phyloP scores from a whole-genome alignment of 148 eudicot species.

The Mesembryanthemum crystallinum region DNA sequence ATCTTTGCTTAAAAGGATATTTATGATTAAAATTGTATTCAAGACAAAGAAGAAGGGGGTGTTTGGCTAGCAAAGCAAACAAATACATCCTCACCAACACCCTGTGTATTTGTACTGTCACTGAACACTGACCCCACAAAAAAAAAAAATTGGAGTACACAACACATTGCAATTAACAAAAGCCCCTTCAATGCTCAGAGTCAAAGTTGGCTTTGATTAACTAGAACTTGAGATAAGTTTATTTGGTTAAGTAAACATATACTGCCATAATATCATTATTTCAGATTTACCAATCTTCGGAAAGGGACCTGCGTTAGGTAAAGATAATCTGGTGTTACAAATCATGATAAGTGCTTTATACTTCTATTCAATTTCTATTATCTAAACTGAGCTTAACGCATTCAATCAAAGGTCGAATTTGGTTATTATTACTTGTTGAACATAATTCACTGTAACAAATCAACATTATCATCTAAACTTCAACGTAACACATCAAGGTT shows the following conservation, averaged over 20 bases:
- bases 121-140: too few relatives aligned
- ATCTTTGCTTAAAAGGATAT: slow-evolving; percentile 59
- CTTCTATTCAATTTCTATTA: not conserved
- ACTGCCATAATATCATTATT: not conserved
- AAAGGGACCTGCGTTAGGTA: slow-evolving; percentile 16
- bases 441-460: not conserved
- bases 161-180: not conserved
- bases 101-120: not conserved
- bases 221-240: not conserved
- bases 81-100: slow-evolving; percentile 16
- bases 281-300: not conserved
- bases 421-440: too few relatives aligned
- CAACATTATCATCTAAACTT: too few relatives aligned
- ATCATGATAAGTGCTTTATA: not conserved
- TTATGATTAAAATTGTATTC: slow-evolving; percentile 8
- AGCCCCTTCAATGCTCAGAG: not conserved
- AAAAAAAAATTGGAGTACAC: too few relatives aligned
- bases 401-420: not conserved
- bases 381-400: not conserved
- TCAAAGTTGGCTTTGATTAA: slow-evolving; percentile 4
- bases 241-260: not conserved
- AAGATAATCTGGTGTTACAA: not conserved
- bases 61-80: not conserved
- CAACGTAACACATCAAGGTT: too few relatives aligned
- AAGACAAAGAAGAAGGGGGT: not conserved